phyloP scores from a whole-genome alignment of 2,329 filamentous ascomycete species.

The Ceratocystis cubensis region DNA sequence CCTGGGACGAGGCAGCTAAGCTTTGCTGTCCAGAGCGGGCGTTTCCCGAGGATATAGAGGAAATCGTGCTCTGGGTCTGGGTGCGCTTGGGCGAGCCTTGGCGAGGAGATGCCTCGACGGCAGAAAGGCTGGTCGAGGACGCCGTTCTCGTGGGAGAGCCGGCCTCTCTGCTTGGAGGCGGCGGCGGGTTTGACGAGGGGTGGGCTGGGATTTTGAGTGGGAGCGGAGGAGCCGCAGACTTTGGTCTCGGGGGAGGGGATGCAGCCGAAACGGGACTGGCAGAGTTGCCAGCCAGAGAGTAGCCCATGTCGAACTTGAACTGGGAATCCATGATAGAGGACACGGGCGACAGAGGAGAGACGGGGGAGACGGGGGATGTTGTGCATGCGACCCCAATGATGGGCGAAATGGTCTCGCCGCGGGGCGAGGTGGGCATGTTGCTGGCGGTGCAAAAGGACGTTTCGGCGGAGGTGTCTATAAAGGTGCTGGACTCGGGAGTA shows the following conservation, averaged over 20 bases:
- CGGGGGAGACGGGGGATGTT: neutral
- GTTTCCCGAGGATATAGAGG: constrained; percentile 13
- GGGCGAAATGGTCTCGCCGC: neutral
- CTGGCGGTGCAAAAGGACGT: constrained; percentile 3
- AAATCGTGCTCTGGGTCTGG: constrained; percentile 18
- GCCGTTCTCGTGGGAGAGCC: constrained; percentile 14
- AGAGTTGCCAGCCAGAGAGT: neutral
- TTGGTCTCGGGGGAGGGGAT: constrained; percentile 5
- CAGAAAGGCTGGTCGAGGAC: constrained; percentile 14
- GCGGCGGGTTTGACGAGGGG: constrained; percentile 5
- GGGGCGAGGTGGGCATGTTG: constrained; percentile 9
- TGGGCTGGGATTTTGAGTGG: constrained; percentile 11
- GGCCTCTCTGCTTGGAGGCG: constrained; percentile 3
- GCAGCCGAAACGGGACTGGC: neutral
- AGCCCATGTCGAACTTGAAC: neutral
- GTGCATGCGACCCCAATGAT: constrained; percentile 17
- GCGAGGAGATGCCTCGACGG: constrained; percentile 15
- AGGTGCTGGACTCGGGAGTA: constrained; percentile 13
- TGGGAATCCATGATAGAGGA: neutral
- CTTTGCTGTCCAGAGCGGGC: constrained; percentile 4
- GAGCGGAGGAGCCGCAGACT: constrained; percentile 13
- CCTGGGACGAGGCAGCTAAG: constrained; percentile 5
- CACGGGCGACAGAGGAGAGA: neutral
- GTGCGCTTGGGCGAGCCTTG: constrained; percentile 14
- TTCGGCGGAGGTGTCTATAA: constrained; percentile 12